Base-by-base conservation (phyloP, 164 flowering plant genomes). In the Nymphaea thermarum region DNA sequence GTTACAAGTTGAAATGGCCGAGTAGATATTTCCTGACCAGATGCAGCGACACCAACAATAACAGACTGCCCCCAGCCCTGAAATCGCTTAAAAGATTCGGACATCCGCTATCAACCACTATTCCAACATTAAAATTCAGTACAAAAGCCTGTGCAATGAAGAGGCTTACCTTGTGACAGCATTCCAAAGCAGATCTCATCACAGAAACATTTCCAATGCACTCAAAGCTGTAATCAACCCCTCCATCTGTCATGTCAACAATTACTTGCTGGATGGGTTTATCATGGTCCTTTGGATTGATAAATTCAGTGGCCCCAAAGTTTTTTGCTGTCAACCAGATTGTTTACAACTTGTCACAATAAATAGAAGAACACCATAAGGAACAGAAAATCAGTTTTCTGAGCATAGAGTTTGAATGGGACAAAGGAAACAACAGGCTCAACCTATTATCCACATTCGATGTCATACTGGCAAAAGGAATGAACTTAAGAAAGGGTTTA, bases 41-140 rank as follows among this genome's bases (percentile, higher is more conserved):
- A 87, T 63, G 94, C 98, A 2, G 99, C 99, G 65, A 95, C 97
- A 47, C 99, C 99, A 55, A 92, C 94, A 71, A 95, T 86, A 69
- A 95, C 99, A 0, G 98, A 92, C 57, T 92, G 90, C 71, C 99
- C 99, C 98, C 99, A 95, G 7, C 99, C 99, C 99, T 92, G 77
- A 25, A 25, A 25, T 25, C 66, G 68, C 65, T 63, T 14, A 63
- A 17, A 42, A 51, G n/a, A 63, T 15, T 59, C 3, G 67, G 53
- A 65, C 15, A 15, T 43, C 25, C 5, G 45, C 53, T 25, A 25
- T 25, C 36, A 25, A 25, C 2, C n/a, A 25, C 36, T 25, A 25
- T 25, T 25, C 36, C 36, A 25, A 25, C 36, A 25, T 25, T 25
- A 62, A 55, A 55, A 55, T 55, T 55, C 60, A 55, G 36, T 25